Evolutionary conservation across 495 filamentous ascomycete species (phyloP), one percentile per base, ranked within the genome.

Genomic region (Penicillium lividum): DNA sequence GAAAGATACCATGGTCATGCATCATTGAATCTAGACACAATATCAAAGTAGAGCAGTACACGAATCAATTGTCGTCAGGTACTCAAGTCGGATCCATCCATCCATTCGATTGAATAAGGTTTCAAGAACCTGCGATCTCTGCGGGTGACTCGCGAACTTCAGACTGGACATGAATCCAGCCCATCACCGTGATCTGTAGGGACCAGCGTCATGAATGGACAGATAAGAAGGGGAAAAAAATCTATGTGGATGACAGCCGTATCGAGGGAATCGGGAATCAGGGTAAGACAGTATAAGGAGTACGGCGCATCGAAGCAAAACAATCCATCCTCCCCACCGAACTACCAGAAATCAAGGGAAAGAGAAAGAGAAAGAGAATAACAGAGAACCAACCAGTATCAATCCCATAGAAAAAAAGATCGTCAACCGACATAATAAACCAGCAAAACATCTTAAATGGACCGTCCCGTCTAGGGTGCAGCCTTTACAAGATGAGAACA

Each of bases 341-440:
- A 51, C 48, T 51, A 51, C 48, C 48, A 8, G 16, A 53, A 40
- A 45, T 16, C 25, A 49, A 42, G 16, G 40, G 46, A 45, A 40
- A 55, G 29, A 55, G 44, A 53, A 5, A 56, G 53, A 25, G 55
- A 38, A 53, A 5, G 54, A 54, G 44, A 55, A 9, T 16, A 18
- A 34, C 16, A 47, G 45, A 47, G 27, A 40, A 25, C 67, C 61
- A 53, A 52, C 61, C 64, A 47, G 40, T 40, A 55, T 54, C 47
- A 44, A 58, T 56, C 54, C 56, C 33, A 29, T 48, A 59, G 16
- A 50, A 58, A 57, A 62, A 58, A 51, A 56, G 65, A 68, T 71
- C 61, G 58, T 67, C 59, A 63, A 54, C 58, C 45, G 58, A 62
- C 60, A 58, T 52, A 56, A 61, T 50, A 58, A 51, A 44, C 45